These are phyloP conservation scores for Rhizopus arrhizus DNA, from an alignment of 371 early-diverging fungal genomes.

Conservation along the genomic window DNA sequence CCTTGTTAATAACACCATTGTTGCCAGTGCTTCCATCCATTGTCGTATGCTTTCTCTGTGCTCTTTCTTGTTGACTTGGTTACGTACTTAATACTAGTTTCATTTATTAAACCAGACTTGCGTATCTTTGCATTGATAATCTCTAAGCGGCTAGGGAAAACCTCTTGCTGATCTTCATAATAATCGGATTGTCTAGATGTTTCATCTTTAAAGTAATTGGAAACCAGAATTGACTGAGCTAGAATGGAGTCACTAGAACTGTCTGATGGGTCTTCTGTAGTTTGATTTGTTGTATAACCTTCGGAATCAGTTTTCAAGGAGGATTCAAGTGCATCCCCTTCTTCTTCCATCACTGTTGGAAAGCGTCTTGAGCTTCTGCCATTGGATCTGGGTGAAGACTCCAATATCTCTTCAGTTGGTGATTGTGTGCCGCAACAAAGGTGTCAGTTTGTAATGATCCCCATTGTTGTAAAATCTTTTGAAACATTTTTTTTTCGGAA, in stretches of 20 bases:
- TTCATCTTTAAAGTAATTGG: background rate
- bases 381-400: background rate
- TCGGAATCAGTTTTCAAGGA: conserved; percentile 4
- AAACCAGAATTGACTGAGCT: conserved; percentile 8
- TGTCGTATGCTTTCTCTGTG: no score
- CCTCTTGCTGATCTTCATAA: background rate
- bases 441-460: background rate
- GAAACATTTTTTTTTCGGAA: conserved; percentile 8
- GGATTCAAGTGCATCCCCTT: conserved; percentile 1
- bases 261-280: background rate
- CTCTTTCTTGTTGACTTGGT: no score
- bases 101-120: background rate
- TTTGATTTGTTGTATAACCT: background rate
- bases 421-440: background rate
- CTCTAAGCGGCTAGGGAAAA: background rate
- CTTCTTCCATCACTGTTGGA: conserved; percentile 1
- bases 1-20: no score
- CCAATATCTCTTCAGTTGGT: background rate
- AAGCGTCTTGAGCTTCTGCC: background rate
- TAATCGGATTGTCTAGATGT: background rate
- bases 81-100: background rate
- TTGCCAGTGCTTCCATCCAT: no score
- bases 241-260: background rate
- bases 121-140: background rate
- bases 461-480: conserved; percentile 7